These are phyloP conservation scores for Mangifera indica DNA, from an alignment of 345 rosid genomes.

Conservation along the genomic window DNA sequence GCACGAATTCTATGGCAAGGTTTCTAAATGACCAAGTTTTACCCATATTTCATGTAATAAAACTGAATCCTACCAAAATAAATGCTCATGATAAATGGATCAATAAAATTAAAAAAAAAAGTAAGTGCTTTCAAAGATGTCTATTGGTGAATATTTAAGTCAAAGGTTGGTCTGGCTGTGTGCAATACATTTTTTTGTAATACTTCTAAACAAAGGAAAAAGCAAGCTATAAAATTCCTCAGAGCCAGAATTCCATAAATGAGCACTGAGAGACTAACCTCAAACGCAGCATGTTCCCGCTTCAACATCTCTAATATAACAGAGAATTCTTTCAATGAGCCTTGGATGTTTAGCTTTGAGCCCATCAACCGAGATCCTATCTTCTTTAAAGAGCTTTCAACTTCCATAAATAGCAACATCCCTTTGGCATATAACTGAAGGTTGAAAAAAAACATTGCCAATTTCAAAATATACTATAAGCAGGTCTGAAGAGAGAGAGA, in stretches of 20 bases:
- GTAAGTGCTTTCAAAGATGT: too few species aligned
- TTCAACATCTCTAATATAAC: constrained; percentile 65
- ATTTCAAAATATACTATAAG: not conserved
- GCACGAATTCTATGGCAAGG: not conserved
- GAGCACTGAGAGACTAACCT: constrained; percentile 49
- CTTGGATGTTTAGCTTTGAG: constrained; percentile 43
- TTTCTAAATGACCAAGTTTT: not conserved
- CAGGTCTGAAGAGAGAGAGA: not conserved
- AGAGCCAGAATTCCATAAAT: not conserved
- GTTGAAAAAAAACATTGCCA: constrained; percentile 12
- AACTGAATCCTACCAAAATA: not conserved
- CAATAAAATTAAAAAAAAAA: too few species aligned
- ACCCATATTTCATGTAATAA: not conserved
- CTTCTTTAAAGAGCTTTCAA: constrained; percentile 49
- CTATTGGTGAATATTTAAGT: not conserved
- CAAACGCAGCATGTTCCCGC: constrained; percentile 51
- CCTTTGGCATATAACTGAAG: constrained; percentile 64
- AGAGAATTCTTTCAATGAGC: constrained; percentile 46
- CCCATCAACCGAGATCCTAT: constrained; percentile 44
- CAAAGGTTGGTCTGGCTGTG: not conserved
- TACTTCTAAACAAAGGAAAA: not conserved
- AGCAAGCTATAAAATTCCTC: not conserved
- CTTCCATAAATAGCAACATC: constrained; percentile 54
- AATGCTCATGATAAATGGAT: too few species aligned
- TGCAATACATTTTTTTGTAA: not conserved